Evolutionary conservation across 2,329 filamentous ascomycete species (phyloP).

Genomic region (Claviceps pusilla): DNA sequence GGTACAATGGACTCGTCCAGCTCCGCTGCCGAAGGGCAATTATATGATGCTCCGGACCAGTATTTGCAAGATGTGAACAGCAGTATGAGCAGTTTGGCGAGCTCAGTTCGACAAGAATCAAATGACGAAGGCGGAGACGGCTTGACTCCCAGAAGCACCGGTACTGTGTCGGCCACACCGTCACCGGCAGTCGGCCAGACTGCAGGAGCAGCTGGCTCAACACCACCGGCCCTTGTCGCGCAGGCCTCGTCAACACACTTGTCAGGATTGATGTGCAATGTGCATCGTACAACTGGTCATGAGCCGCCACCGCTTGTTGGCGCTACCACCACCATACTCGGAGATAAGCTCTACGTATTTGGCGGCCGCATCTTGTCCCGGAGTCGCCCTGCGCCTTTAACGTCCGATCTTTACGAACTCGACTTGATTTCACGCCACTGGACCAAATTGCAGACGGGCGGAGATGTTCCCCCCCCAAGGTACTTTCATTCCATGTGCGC

Average conservation of each 20-base stretch:
- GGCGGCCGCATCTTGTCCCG: conserved; percentile 78
- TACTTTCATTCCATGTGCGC: conserved; percentile 97
- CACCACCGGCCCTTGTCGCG: conserved; percentile 26
- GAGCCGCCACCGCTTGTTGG: conserved; percentile 87
- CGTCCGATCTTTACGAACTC: conserved; percentile 82
- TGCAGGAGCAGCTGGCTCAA: conserved; percentile 7
- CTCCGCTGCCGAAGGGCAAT: conserved; percentile 19
- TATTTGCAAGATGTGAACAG: conserved; percentile 25
- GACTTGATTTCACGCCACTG: conserved; percentile 85
- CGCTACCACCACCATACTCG: conserved; percentile 85
- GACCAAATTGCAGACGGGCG: conserved; percentile 72
- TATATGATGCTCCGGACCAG: conserved; percentile 21
- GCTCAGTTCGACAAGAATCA: conserved; percentile 27
- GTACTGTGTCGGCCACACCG: conserved; percentile 39
- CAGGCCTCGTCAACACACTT: conserved; percentile 40
- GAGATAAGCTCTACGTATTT: conserved; percentile 94
- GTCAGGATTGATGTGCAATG: conserved; percentile 54
- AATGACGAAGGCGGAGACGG: conserved; percentile 31
- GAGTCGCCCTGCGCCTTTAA: conserved; percentile 64
- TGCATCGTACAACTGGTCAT: conserved; percentile 73
- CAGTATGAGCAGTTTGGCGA: conserved; percentile 32
- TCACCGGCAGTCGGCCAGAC: conserved; percentile 35
- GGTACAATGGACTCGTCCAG: conserved; percentile 34
- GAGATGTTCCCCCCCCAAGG: conserved; percentile 75
- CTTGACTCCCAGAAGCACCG: conserved; percentile 36